Conservation (phyloP, 495 filamentous ascomycete genomes). For the Sporormia fimetaria region DNA sequence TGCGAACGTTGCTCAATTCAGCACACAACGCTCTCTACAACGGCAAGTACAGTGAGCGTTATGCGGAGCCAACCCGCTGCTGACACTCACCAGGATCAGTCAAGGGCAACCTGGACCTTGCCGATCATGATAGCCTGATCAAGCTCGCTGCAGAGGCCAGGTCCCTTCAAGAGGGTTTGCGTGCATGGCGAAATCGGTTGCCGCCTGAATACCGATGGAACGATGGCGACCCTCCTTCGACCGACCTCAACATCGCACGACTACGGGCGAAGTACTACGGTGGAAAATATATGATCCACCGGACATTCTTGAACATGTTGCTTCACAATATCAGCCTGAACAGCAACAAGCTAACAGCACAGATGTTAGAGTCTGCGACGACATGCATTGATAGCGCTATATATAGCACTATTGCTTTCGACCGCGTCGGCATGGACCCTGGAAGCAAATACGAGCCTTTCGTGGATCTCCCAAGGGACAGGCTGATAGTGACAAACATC, state of each 20-base stretch:
- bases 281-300: constrained; percentile 76
- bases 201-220: constrained; percentile 49
- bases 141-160: constrained; percentile 6
- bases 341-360: constrained; percentile 5
- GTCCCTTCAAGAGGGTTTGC: constrained; percentile 9
- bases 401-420: constrained; percentile 77
- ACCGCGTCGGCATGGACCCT: constrained; percentile 44
- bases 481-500: constrained; percentile 82
- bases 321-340: constrained; percentile 37
- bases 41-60: no score
- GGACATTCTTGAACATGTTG: constrained; percentile 61
- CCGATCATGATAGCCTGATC: no score
- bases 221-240: constrained; percentile 53
- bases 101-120: no score
- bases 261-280: constrained; percentile 92
- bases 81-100: no score
- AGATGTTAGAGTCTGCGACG: constrained; percentile 2
- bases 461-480: constrained; percentile 31
- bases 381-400: constrained; percentile 61
- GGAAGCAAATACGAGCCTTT: constrained; percentile 4
- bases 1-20: constrained; percentile 74
- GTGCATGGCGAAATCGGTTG: constrained; percentile 35
- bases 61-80: no score
- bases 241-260: constrained; percentile 71
- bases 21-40: constrained; percentile 73